Conservation (phyloP, 2,329 filamentous ascomycete genomes). For the Neurospora sp. region DNA sequence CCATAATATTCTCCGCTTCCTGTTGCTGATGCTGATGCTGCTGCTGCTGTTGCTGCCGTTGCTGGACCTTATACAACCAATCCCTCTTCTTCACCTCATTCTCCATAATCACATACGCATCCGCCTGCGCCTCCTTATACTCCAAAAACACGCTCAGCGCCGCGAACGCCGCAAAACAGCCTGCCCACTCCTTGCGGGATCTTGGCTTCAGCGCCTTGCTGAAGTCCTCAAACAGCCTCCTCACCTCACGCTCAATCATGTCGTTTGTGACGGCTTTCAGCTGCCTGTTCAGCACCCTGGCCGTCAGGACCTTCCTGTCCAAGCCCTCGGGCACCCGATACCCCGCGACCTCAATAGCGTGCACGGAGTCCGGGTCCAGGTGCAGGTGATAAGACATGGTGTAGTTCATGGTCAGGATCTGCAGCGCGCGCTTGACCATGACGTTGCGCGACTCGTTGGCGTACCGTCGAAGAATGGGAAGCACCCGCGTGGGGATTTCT, state of each 20-base stretch:
- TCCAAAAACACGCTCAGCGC: constrained; percentile 52
- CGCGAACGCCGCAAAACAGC: constrained; percentile 46
- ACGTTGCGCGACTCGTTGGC: constrained; percentile 31
- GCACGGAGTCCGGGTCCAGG: constrained; percentile 26
- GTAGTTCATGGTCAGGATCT: constrained; percentile 48
- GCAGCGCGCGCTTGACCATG: constrained; percentile 44
- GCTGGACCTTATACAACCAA: neutral
- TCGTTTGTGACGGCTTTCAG: constrained; percentile 49
- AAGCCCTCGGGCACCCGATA: neutral
- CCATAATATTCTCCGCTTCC: neutral
- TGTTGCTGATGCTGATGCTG: neutral
- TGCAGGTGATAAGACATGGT: constrained; percentile 46
- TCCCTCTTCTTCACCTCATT: constrained; percentile 27
- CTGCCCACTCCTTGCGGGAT: constrained; percentile 43
- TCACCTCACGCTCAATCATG: constrained; percentile 41
- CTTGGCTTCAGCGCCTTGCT: constrained; percentile 45
- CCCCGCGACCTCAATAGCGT: neutral
- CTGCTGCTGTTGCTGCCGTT: neutral
- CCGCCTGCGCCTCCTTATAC: constrained; percentile 41
- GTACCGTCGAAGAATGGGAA: constrained; percentile 39
- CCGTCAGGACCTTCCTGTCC: constrained; percentile 30
- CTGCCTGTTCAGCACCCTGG: constrained; percentile 46
- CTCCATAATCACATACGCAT: constrained; percentile 40
- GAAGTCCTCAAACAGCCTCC: constrained; percentile 42
- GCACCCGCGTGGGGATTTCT: constrained; percentile 34